Base-by-base conservation (phyloP, 1,284 basidiomycete species). In the Tilletia horrida region DNA sequence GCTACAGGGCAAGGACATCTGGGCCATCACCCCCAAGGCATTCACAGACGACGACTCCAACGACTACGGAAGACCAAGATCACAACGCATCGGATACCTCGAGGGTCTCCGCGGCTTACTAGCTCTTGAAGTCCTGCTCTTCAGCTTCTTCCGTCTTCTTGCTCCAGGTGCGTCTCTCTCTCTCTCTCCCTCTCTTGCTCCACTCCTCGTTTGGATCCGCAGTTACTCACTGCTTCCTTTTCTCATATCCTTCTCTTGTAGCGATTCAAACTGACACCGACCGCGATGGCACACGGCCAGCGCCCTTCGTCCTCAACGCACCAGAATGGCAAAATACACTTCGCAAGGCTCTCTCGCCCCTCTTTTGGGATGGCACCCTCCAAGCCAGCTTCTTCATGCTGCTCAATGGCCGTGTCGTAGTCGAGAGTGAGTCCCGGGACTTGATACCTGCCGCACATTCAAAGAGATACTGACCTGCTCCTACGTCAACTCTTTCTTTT, bases 111-210 rank as follows among this genome's bases (percentile, higher is more conserved):
- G 74, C 0, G 76, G 76, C 13, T 27, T 76, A 3, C 55, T 78
- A 0, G 76, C 71, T 2, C 16, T 78, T 23, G 71, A 78, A 42
- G 71, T 73, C 31, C 62, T 76, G 23, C 40, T 78, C 0, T 78
- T 72, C 72, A 72, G 69, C 13, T 78, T 78, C 63, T 74, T 78
- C 67, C 71, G 76, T 18, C 57, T 75, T 47, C 73, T 78, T 63
- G 74, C 74, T 2, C 75, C 76, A 4, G 65, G 65, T 66, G n/a
- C n/a, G 65, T 62, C 8, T 61, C 21, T 27, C 25, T 16, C 57
- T 9, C 13, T 25, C 44, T 6, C 47, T 14, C 63, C 29, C n/a
- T 4, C 31, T 44, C 48, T 50, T 25, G 18, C 18, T 27, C 27
- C n/a, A n/a, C n/a, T n/a, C n/a, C n/a, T n/a, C n/a, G 31, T 14